Evolutionary conservation across 768 basidiomycete species (phyloP), one percentile per base, ranked within the genome.

Genomic region (Trametes maxima): DNA sequence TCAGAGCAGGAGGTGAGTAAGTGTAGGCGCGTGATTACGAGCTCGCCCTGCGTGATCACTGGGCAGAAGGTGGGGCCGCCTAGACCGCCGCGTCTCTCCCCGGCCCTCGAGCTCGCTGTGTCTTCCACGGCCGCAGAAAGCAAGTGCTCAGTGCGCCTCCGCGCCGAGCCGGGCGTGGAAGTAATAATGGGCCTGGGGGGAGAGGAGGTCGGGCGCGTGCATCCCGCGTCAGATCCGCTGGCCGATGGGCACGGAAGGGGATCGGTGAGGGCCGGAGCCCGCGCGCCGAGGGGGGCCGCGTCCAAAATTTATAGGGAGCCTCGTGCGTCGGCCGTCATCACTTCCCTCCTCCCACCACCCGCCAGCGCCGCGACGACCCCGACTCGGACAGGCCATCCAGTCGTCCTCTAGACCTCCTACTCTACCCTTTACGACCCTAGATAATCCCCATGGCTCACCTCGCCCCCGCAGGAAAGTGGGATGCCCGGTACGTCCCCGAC

Each of bases 391-490:
- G 69, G 73, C 60, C 67, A 65, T 70, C 72, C 71, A 72, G 65
- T 71, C 72, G 65, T 67, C 65, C 63, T 60, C 62, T 66, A 58
- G 68, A 66, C 66, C 39, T 16, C 60, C 67, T 75, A 75, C 60
- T 72, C 67, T 67, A 68, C 69, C 74, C 70, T 66, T 71, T 65
- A 69, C 64, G 57, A 63, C 57, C 40, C 62, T 64, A 65, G 67
- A 66, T 68, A 70, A 72, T 70, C 67, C 49, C 63, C 42, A 85
- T 85, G 83, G 81, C 88, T 62, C 72, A 80, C 66, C 72, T 81
- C 67, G 64, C 78, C 49, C 76, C 80, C 48, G 64, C 80, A 51
- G 78, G 78, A 64, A 90, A 89, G 77, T 91, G 89, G 89, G 88
- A 91, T 69, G 83, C 88, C 72, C 83, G 88, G 89, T 89, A 60